These are phyloP conservation scores for Leishmania turanica DNA, from an alignment of 208 protist genomes.

Conservation along the genomic window DNA sequence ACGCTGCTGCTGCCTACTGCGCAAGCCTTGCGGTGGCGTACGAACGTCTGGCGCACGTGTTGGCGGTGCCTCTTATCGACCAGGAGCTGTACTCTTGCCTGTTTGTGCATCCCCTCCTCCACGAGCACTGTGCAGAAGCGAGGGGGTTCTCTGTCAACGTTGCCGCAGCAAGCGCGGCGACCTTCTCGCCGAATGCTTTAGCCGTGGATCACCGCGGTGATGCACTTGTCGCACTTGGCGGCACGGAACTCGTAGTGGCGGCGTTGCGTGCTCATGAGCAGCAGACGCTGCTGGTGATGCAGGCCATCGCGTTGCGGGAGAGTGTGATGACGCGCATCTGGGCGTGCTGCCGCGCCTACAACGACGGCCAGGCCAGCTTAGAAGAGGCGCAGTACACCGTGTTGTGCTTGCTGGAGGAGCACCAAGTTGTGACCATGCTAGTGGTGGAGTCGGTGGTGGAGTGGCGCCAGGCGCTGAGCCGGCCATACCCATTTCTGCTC, in stretches of 20 bases:
- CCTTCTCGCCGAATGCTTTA: not conserved
- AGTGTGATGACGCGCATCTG: conserved; percentile 44
- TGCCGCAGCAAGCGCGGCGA: not conserved
- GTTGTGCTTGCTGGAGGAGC: conserved; percentile 43
- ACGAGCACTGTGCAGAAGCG: conserved; percentile 3
- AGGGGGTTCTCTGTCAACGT: not conserved
- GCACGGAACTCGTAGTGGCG: conserved; percentile 31
- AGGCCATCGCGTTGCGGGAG: conserved; percentile 40
- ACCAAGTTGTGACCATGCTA: conserved; percentile 53
- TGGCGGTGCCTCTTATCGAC: conserved; percentile 41
- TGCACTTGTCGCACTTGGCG: conserved; percentile 31
- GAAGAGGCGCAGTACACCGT: conserved; percentile 56
- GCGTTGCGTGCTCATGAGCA: conserved; percentile 38
- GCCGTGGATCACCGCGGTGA: conserved; percentile 29
- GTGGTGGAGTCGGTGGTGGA: conserved; percentile 62
- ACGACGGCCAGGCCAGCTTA: conserved; percentile 18
- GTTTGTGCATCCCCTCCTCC: conserved; percentile 33
- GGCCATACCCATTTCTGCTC: conserved; percentile 62
- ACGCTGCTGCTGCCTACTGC: conserved; percentile 19
- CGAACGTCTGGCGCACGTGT: conserved; percentile 18
- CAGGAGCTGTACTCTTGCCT: conserved; percentile 35
- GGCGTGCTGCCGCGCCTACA: conserved; percentile 45
- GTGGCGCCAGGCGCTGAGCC: conserved; percentile 65
- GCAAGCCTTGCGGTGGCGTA: conserved; percentile 18
- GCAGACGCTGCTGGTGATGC: conserved; percentile 44